Conservation (phyloP, 345 rosid species). For the Cardamine chenopodiifolia region DNA sequence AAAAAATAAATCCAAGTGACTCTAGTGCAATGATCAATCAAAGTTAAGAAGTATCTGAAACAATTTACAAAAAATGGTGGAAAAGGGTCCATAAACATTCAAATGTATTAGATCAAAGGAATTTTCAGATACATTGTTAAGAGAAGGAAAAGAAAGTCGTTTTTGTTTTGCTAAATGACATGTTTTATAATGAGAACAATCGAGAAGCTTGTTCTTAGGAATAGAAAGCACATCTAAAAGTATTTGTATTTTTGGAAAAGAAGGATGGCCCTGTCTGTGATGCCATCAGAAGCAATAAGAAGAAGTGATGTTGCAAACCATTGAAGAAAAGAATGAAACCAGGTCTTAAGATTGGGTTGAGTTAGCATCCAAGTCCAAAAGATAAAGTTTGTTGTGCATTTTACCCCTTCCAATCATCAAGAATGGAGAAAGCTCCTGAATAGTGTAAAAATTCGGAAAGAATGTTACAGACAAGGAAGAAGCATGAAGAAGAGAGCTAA, state of each 20-base stretch:
- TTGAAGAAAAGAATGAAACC: background rate
- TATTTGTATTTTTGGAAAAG: background rate
- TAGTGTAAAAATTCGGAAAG: background rate
- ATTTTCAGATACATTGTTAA: background rate
- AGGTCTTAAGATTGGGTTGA: background rate
- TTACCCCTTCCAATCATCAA: conserved; percentile 3
- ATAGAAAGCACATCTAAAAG: background rate
- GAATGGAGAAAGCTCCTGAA: background rate
- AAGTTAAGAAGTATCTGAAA: background rate
- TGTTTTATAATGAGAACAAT: background rate
- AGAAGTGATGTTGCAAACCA: background rate
- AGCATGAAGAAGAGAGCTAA: background rate
- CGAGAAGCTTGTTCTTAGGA: background rate
- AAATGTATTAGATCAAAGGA: background rate
- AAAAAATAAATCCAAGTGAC: background rate
- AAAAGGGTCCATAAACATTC: background rate
- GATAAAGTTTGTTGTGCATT: background rate
- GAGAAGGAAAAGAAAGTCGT: background rate
- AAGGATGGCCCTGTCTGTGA: background rate
- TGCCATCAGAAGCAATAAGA: background rate
- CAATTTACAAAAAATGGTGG: background rate
- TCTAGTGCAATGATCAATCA: background rate
- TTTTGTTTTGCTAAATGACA: background rate
- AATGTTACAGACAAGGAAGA: background rate
- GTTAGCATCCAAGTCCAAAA: background rate